Evolutionary conservation across 257 asterid genomes (phyloP), one percentile per base, ranked within the genome.

Genomic region (Solanum okadae): DNA sequence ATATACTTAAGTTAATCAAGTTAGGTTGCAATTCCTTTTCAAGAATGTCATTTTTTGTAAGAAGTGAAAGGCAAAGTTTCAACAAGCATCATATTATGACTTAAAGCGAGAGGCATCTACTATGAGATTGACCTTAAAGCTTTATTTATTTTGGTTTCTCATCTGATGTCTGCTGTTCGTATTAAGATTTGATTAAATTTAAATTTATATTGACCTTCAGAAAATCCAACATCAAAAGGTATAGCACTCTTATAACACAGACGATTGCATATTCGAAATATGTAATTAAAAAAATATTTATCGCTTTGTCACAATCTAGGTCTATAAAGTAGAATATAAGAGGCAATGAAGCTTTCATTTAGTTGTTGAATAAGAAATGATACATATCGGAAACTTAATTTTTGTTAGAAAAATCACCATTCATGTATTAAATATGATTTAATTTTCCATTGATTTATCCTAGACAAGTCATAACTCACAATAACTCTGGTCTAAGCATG

Each of bases 151-250:
- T 1, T 16, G 2, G 0, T 33, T 15, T 71, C 3, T 9, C 25
- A 72, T 8, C 4, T 2, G 23, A 14, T 8, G n/a, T 16, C 3
- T 3, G 10, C 0, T 34, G 20, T 4, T 10, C 0, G 0, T 35
- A 73, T 73, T 73, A 4, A 2, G 0, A 0, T 29, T 22, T 8
- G 7, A 73, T 3, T 22, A 72, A 72, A 33, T 4, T 7, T 70
- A 4, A 3, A 14, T 29, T 6, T 3, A 0, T 70, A 0, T 29
- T 0, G 10, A 27, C 0, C 2, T 0, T 0, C 1, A 0, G 0
- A 68, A 68, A 68, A 0, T 68, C 0, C 1, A 10, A 68, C 10
- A 67, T 25, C 20, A 3, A 5, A 27, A 25, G 34, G 0, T 25
- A n/a, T 5, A 67, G 4, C 20, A 2, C 12, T 0, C 1, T 14